Evolutionary conservation across 2,329 filamentous ascomycete genomes (phyloP), one percentile per base, ranked within the genome.

Genomic region (Cercospora janseana): DNA sequence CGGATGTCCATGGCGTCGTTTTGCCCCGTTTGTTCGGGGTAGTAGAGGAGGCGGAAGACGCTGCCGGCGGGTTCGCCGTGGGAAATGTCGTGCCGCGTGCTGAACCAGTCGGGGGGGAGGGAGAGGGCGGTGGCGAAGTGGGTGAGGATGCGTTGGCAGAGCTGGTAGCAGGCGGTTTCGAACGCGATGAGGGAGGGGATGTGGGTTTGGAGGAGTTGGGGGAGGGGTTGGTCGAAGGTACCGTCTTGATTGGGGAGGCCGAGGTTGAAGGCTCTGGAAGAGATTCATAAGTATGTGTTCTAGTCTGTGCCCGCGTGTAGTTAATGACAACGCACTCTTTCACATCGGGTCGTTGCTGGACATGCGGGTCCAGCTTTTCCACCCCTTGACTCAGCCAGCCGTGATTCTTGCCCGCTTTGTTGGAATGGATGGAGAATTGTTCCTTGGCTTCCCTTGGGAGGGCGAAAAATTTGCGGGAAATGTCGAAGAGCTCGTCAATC

Each of bases 361-460:
- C 82, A 60, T 83, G 82, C 2, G 91, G 89, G 66, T 97, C 92
- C 8, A 97, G 74, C 0, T 86, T 92, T 72, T 98, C 92, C 9
- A 82, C 82, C 63, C 92, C 86, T 86, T 95, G 91, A 12, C 82
- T 83, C 1, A 87, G 81, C 90, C 91, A 98, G 52, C 92, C 93
- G 32, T 83, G 81, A 65, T 97, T 97, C 74, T 93, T 72, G 27
- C 69, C 69, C 0, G 71, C 72, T 54, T 66, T 67, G 41, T 78
- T 78, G 21, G 82, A 82, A 61, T 82, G 78, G 56, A 96, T 95
- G 8, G 79, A 80, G 64, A 85, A 95, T 63, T 75, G 72, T 53
- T 82, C 73, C 69, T 95, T 96, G 57, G 90, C 85, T 53, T 84
- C 80, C 0, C 76, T 49, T 0, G 89, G 82, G 9, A 84, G 80